Evolutionary conservation across 148 eudicot species (phyloP).

Genomic region (Rhododendron williamsianum): DNA sequence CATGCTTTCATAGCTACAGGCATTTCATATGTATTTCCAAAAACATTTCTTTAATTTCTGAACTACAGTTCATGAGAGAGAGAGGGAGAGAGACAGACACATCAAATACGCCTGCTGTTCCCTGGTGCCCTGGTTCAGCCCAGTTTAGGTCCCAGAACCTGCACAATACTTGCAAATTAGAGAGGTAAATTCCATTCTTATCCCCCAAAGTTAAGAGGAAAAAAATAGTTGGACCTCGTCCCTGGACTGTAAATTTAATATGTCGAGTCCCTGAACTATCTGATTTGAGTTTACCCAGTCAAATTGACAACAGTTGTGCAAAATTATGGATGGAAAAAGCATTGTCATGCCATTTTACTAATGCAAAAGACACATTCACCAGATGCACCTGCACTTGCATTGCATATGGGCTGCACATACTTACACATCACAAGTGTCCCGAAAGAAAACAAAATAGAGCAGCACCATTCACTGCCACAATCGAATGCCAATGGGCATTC

Average conservation of each 20-base stretch:
- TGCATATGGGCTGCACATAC: too few species aligned
- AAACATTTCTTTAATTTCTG: not conserved
- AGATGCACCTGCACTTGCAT: too few species aligned
- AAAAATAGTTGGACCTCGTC: not conserved
- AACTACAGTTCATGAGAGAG: not conserved
- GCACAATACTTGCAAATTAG: not conserved
- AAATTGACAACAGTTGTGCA: not conserved
- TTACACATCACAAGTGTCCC: too few species aligned
- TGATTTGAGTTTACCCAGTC: not conserved
- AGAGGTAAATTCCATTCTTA: not conserved
- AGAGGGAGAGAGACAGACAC: not conserved
- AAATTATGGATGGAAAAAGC: not conserved
- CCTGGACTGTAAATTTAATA: not conserved
- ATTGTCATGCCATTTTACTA: not conserved
- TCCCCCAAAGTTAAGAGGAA: not conserved
- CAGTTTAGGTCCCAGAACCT: slow-evolving; percentile 24
- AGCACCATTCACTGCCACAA: too few species aligned
- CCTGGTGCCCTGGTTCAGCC: not conserved
- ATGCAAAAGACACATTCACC: not conserved
- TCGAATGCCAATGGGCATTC: too few species aligned
- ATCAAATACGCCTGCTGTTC: slow-evolving; percentile 8
- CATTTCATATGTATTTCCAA: not conserved
- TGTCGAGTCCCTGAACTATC: not conserved
- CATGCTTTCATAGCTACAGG: not conserved
- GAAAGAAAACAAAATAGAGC: too few species aligned